Evolutionary conservation across 2,329 filamentous ascomycete species (phyloP), one percentile per base, ranked within the genome.

Genomic region (Ascosphaera aggregata): DNA sequence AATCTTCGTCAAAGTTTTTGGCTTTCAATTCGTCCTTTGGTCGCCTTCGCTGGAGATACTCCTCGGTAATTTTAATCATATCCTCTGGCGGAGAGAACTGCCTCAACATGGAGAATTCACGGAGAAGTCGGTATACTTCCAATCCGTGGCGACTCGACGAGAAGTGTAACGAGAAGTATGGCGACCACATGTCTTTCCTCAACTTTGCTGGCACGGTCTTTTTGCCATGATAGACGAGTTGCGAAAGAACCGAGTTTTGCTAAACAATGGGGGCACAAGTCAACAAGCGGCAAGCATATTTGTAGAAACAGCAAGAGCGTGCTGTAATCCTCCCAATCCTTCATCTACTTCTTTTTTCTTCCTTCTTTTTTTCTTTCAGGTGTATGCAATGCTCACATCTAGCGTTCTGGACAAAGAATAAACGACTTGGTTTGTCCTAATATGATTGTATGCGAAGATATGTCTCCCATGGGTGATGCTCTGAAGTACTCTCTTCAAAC

Each of bases 141-240:
- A 71, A 61, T 39, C 71, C 71, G 43, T 63, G 52, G 37, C 52
- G 51, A 34, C 59, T 44, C 34, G 60, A 54, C 19, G 66, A 62
- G 46, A 76, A 71, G 43, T 65, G 63, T 37, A 74, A 57, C 18
- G 65, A 66, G 49, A 63, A 71, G 51, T 72, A 65, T 0, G 71
- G 71, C 11, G 57, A 57, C 72, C 72, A 76, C 51, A 72, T 60
- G 51, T 76, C 72, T 50, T 67, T 69, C 43, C 72, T 70, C 38
- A 76, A 55, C 5, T 51, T 53, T 32, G 66, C 54, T 19, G 71
- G 71, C 17, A 69, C 60, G 38, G 69, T 69, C 52, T 76, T 73
- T 50, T 75, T 75, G 55, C 71, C 71, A 36, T 71, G 64, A 54
- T 67, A 73, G 44, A 71, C 55, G 20, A 76, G 58, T 56, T 76